Evolutionary conservation across 2,329 filamentous ascomycete genomes (phyloP).

Genomic region (Verticillium alfalfae): DNA sequence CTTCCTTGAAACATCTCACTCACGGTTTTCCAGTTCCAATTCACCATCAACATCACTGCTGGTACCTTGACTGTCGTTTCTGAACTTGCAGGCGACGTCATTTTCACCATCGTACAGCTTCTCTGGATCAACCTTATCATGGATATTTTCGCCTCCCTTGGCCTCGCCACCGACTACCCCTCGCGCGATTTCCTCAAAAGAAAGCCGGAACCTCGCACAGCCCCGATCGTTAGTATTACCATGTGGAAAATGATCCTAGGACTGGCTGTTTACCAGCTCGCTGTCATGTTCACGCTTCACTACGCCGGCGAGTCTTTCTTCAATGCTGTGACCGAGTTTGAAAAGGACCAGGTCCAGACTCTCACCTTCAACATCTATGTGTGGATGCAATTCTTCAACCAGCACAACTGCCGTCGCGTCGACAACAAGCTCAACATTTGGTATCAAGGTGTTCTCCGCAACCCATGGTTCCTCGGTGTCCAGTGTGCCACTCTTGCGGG

Average conservation of each 20-base stretch:
- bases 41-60: slow-evolving; percentile 58
- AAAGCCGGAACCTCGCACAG: slow-evolving; percentile 19
- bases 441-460: slow-evolving; percentile 69
- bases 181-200: slow-evolving; percentile 24
- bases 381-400: slow-evolving; percentile 89
- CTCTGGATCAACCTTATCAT: slow-evolving; percentile 59
- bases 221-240: slow-evolving; percentile 52
- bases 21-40: slow-evolving; percentile 35
- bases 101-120: slow-evolving; percentile 52
- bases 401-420: slow-evolving; percentile 74
- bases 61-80: slow-evolving; percentile 54
- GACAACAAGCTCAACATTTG: slow-evolving; percentile 77
- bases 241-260: slow-evolving; percentile 86
- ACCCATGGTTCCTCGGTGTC: slow-evolving; percentile 71
- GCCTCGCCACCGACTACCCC: slow-evolving; percentile 34
- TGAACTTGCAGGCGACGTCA: slow-evolving; percentile 41
- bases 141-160: slow-evolving; percentile 53
- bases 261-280: slow-evolving; percentile 66
- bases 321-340: slow-evolving; percentile 1
- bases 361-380: slow-evolving; percentile 83
- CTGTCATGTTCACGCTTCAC: slow-evolving; percentile 56
- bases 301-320: slow-evolving; percentile 50
- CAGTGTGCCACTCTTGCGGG: slow-evolving; percentile 62
- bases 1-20: background rate
- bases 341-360: slow-evolving; percentile 45